These are phyloP conservation scores for Centaurea solstitialis DNA, from an alignment of 129 eudicot species.

Conservation along the genomic window DNA sequence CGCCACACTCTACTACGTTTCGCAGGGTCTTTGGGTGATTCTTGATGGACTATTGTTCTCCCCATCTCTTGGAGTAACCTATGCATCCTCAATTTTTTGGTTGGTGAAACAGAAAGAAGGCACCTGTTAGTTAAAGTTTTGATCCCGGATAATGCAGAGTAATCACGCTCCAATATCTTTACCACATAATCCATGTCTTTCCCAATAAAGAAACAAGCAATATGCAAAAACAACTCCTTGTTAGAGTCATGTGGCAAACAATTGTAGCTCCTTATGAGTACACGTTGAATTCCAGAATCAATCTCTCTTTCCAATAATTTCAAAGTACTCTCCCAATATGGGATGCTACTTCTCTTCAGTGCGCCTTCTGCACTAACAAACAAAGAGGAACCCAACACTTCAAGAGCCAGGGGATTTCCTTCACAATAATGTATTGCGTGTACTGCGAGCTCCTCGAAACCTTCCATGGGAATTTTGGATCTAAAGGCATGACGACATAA, in stretches of 20 bases:
- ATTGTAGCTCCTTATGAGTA: background rate
- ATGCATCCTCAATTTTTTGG: conserved; percentile 33
- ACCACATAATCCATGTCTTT: conserved; percentile 3
- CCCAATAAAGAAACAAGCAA: conserved; percentile 45
- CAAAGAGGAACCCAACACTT: conserved; percentile 24
- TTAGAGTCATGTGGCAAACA: conserved; percentile 1
- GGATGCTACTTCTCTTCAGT: background rate
- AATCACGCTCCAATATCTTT: conserved; percentile 20
- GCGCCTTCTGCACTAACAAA: background rate
- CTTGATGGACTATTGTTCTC: conserved; percentile 20
- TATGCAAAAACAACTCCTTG: conserved; percentile 26
- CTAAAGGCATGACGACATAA: conserved; percentile 26
- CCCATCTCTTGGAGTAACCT: conserved; percentile 30
- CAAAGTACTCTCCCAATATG: conserved; percentile 7
- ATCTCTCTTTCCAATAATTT: background rate
- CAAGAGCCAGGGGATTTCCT: conserved; percentile 25
- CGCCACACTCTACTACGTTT: conserved; percentile 34
- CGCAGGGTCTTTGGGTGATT: conserved; percentile 4
- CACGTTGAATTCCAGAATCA: background rate
- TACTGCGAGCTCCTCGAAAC: background rate
- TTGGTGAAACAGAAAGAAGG: conserved; percentile 15
- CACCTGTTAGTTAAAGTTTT: conserved; percentile 8
- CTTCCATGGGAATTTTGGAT: conserved; percentile 13
- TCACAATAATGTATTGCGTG: conserved; percentile 11
- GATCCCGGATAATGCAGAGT: conserved; percentile 5